A percentile compares a stretch with the other conserved stretches of the same genome.
Evolutionary conservation across 1,284 basidiomycete species (phyloP).

Genomic region (Cronartium quercuum): DNA sequence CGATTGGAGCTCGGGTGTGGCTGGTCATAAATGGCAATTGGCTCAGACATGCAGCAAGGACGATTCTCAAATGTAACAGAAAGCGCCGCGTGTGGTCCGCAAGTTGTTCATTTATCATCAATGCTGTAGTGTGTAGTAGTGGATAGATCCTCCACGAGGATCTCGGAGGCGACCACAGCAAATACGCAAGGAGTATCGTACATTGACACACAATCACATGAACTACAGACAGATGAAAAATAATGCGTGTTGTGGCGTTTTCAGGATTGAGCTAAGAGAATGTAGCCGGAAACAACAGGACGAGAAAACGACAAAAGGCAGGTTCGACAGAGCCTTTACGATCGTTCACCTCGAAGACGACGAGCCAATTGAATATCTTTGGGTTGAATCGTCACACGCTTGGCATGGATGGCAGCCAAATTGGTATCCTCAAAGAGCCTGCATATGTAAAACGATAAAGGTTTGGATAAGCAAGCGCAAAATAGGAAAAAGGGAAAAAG

Average conservation of each 20-base stretch:
- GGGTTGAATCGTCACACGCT: conserved; percentile 60
- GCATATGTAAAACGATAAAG: background rate
- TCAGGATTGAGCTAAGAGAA: too few species aligned
- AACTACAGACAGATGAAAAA: background rate
- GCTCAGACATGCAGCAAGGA: too few species aligned
- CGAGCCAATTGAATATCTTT: conserved; percentile 64
- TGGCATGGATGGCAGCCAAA: conserved; percentile 53
- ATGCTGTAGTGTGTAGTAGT: too few species aligned
- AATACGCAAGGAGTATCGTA: background rate
- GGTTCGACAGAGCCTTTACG: background rate
- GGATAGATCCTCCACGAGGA: too few species aligned
- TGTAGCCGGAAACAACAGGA: too few species aligned
- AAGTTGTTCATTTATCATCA: too few species aligned
- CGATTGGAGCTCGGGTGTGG: too few species aligned
- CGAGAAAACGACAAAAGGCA: too few species aligned
- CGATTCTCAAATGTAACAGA: too few species aligned
- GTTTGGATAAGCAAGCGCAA: background rate
- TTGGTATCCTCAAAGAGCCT: conserved; percentile 54
- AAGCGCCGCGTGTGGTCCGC: too few species aligned
- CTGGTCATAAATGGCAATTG: too few species aligned
- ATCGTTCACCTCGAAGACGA: conserved; percentile 57
- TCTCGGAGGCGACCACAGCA: background rate
- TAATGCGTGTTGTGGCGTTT: too few species aligned
- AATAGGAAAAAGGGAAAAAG: background rate
- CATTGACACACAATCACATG: background rate